phyloP scores from a whole-genome alignment of 148 eudicot genomes.

The Arctostaphylos glauca region DNA sequence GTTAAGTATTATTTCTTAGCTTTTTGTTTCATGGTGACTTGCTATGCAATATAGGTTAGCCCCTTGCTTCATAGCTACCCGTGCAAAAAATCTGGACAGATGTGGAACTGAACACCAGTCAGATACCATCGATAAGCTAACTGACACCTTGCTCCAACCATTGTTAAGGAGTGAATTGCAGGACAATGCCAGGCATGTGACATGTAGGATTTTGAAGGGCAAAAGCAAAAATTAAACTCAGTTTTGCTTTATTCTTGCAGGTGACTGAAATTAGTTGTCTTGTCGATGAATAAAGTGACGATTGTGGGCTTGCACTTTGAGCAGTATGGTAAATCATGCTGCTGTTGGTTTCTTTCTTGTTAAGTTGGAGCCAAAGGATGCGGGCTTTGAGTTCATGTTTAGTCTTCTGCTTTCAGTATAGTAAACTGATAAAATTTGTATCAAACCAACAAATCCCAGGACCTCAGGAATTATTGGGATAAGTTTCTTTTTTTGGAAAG shows the following conservation, averaged over 20 bases:
- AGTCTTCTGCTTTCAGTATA: conserved; percentile 15
- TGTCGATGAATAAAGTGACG: not conserved
- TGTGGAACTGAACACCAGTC: not conserved
- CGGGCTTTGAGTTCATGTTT: conserved; percentile 15
- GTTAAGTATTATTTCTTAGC: not conserved
- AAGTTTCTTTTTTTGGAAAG: not conserved
- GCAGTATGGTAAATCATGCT: conserved; percentile 16
- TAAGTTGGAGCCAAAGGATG: not conserved
- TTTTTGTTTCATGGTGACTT: not conserved
- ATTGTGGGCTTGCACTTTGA: not conserved
- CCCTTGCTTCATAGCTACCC: not conserved
- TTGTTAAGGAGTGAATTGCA: not conserved
- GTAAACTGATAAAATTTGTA: not conserved
- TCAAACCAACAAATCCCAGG: not conserved
- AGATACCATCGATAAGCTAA: not conserved
- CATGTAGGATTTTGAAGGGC: too few relatives aligned
- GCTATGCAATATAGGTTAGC: not conserved
- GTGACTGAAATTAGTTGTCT: conserved; percentile 1
- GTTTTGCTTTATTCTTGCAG: conserved; percentile 6
- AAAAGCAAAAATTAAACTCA: too few relatives aligned
- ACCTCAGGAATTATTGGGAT: not conserved
- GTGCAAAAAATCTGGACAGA: not conserved
- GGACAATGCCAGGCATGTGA: not conserved
- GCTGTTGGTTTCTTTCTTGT: not conserved
- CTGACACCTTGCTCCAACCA: not conserved